Evolutionary conservation across 169 alveolate genomes (phyloP).

Genomic region (Besnoitia besnoiti): DNA sequence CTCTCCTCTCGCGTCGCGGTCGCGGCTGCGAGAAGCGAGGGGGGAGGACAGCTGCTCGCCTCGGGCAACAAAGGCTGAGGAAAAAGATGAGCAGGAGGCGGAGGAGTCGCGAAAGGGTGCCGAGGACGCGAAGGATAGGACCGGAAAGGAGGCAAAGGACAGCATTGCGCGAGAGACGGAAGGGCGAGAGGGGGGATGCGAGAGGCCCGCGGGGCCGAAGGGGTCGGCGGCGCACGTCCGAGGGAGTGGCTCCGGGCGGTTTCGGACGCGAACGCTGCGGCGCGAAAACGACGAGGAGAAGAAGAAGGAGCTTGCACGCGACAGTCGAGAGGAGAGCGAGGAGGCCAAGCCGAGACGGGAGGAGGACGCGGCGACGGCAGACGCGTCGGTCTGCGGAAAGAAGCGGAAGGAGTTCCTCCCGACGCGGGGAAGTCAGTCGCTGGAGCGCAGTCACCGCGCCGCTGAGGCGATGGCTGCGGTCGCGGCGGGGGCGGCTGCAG

Average conservation of each 20-base stretch:
- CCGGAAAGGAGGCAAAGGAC: not conserved
- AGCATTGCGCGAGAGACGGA: not conserved
- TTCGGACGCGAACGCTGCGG: not conserved
- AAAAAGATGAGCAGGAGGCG: too few relatives aligned
- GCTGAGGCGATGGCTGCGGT: not conserved
- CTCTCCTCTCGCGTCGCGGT: not conserved
- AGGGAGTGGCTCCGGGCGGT: not conserved
- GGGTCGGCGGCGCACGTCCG: too few relatives aligned
- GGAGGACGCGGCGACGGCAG: too few relatives aligned
- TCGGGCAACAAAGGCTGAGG: too few relatives aligned
- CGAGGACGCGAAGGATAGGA: not conserved
- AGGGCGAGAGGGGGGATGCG: not conserved
- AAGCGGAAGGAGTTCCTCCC: not conserved
- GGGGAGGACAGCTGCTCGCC: too few relatives aligned
- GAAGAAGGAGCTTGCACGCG: not conserved
- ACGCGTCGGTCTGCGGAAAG: not conserved
- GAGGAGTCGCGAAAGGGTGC: not conserved
- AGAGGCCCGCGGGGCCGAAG: not conserved
- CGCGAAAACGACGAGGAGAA: not conserved
- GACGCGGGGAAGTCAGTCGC: conserved; percentile 1
- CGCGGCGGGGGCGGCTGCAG: not conserved
- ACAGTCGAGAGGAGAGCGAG: not conserved
- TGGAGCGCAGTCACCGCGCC: not conserved
- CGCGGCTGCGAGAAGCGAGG: not conserved
- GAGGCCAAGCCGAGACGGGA: not conserved